Evolutionary conservation across 176 grass and related monocot species (phyloP).

Genomic region (Aegilops bicornis): DNA sequence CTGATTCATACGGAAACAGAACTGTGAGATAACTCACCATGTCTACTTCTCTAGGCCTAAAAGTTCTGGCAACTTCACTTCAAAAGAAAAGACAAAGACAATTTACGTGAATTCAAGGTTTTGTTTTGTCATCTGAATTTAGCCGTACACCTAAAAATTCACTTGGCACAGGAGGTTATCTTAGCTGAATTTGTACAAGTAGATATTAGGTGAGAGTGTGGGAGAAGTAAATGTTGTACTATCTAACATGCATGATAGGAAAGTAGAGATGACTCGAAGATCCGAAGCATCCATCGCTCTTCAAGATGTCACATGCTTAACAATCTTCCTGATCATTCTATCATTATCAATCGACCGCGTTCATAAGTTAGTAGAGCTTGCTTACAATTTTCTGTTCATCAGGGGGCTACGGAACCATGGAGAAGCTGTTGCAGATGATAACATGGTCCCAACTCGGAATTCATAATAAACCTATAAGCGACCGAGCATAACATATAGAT

Average conservation of each 20-base stretch:
- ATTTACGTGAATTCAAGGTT: neutral
- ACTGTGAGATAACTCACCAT: too few relatives aligned
- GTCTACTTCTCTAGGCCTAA: too few relatives aligned
- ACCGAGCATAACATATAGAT: too few relatives aligned
- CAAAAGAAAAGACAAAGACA: too few relatives aligned
- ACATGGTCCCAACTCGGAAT: conserved; percentile 97
- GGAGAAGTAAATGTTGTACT: conserved; percentile 68
- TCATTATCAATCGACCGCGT: neutral
- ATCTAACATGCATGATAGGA: conserved; percentile 85
- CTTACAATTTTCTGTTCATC: conserved; percentile 23
- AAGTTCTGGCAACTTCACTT: too few relatives aligned
- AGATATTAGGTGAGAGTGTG: conserved; percentile 90
- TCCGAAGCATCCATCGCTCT: conserved; percentile 89
- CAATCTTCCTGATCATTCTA: neutral
- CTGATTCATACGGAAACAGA: too few relatives aligned
- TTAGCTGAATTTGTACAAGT: neutral
- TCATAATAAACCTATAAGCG: conserved; percentile 80
- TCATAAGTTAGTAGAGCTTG: too few relatives aligned
- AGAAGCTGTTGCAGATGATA: conserved; percentile 96
- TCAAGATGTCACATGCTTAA: conserved; percentile 46
- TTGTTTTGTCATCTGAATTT: neutral
- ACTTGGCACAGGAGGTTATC: too few relatives aligned
- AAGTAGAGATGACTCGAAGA: conserved; percentile 84
- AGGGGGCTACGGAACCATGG: conserved; percentile 98
- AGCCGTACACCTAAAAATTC: too few relatives aligned